These are phyloP conservation scores for Ajuga reptans DNA, from an alignment of 305 asterid genomes.

Conservation along the genomic window DNA sequence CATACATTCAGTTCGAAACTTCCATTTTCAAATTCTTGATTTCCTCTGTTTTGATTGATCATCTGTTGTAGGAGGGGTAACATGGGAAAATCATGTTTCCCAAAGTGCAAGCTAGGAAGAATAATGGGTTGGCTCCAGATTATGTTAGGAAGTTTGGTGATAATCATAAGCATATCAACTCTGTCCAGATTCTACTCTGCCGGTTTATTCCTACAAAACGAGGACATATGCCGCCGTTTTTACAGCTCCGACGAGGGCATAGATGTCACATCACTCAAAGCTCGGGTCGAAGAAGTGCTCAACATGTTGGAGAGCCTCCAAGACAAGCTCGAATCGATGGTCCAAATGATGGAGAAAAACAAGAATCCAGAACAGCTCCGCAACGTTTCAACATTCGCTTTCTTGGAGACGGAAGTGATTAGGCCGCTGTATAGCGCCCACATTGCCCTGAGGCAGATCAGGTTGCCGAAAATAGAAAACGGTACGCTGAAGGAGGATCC, in stretches of 20 bases:
- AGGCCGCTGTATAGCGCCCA: conserved; percentile 73
- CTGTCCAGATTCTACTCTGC: conserved; percentile 55
- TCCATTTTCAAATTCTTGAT: too few relatives aligned
- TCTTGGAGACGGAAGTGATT: conserved; percentile 65
- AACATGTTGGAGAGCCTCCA: conserved; percentile 52
- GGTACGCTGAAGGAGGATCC: conserved; percentile 50
- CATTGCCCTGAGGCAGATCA: conserved; percentile 67
- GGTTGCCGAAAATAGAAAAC: conserved; percentile 46
- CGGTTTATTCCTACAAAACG: conserved; percentile 55
- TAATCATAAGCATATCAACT: conserved; percentile 60
- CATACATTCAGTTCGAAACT: not conserved
- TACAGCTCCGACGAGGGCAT: conserved; percentile 33
- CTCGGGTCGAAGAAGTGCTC: conserved; percentile 63
- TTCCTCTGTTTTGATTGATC: not conserved
- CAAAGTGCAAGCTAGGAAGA: conserved; percentile 47
- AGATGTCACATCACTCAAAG: conserved; percentile 37
- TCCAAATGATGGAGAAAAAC: conserved; percentile 45
- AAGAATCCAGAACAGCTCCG: conserved; percentile 18
- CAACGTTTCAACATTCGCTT: conserved; percentile 44
- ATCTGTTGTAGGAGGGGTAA: not conserved
- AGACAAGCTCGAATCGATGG: conserved; percentile 55
- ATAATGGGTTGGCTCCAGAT: conserved; percentile 62
- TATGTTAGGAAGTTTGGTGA: conserved; percentile 56
- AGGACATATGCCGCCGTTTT: conserved; percentile 63
- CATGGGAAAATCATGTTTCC: conserved; percentile 44